Base-by-base conservation (phyloP, 2,329 filamentous ascomycete species). In the Didymellaceae sp. region DNA sequence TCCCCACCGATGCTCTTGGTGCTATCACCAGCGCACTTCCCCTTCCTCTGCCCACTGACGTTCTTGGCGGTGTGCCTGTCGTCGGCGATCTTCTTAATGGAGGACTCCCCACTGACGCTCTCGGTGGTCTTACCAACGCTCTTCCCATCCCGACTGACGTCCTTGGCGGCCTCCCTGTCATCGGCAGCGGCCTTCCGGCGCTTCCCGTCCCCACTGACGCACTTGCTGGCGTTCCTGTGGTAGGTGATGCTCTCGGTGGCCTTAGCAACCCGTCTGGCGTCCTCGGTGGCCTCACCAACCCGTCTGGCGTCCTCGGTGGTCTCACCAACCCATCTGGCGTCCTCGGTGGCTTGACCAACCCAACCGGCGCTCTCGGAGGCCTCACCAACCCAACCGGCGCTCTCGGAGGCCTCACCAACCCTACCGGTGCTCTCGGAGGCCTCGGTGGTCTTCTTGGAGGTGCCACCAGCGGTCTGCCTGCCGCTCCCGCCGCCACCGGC, bases 371-470 rank as follows among this genome's bases (percentile, higher is more conserved):
- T 11, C 24, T 26, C n/a, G n/a, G n/a, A n/a, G n/a, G n/a, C n/a
- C n/a, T n/a, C n/a, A n/a, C n/a, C n/a, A 33, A 17, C 31, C 28
- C 28, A n/a, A 26, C 25, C 13, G 28, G 28, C 9, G 16, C 16
- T 13, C 28, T 14, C 16, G 35, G 35, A 9, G 6, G 11, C 22
- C 24, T 21, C 5, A 28, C 37, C 3, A 24, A 10, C 6, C 41
- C 32, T 18, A 28, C 28, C 11, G 32, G 33, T 28, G 31, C 14
- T 6, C 32, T 46, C 2, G 45, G 42, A 13, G 42, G 18, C 4
- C 32, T 46, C 2, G 45, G 42, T 11, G 42, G 18, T 5, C 39
- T 49, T 10, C 38, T 49, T 3, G 39, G 33, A 38, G 33, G 32
- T 7, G 14, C 18, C 5, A 38, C 38, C 9, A 35, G n/a, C 25